These are phyloP conservation scores for Globisporangium orthogonon DNA, from an alignment of 352 stramenopile species.

Conservation along the genomic window DNA sequence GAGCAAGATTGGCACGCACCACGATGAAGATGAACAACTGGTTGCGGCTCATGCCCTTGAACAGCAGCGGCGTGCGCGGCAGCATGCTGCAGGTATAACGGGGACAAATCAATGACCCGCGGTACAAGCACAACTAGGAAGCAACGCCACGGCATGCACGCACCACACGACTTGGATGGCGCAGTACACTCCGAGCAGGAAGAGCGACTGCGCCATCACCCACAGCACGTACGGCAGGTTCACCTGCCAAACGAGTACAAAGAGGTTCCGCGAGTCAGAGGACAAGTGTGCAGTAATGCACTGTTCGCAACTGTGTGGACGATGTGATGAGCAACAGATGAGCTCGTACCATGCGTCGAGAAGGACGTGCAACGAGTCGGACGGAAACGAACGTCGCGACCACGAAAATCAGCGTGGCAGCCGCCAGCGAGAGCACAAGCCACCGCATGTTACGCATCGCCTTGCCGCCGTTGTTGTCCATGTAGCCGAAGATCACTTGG, in stretches of 20 bases:
- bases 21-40: constrained; percentile 83
- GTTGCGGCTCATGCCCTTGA: constrained; percentile 70
- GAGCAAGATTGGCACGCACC: constrained; percentile 20
- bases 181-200: constrained; percentile 50
- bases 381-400: constrained; percentile 53
- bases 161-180: constrained; percentile 61
- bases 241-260: constrained; percentile 21
- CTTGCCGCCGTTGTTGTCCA: constrained; percentile 52
- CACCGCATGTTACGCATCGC: constrained; percentile 58
- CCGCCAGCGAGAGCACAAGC: constrained; percentile 38
- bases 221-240: constrained; percentile 80
- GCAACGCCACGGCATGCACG: constrained; percentile 3
- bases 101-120: too few species aligned
- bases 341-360: constrained; percentile 55
- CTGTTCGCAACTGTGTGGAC: neutral
- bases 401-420: constrained; percentile 32
- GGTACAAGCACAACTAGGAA: too few species aligned
- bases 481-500: constrained; percentile 59
- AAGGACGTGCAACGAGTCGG: constrained; percentile 49
- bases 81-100: constrained; percentile 31
- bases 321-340: neutral
- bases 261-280: constrained; percentile 4
- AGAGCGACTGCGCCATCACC: constrained; percentile 58
- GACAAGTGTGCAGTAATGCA: neutral
- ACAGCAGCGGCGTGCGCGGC: constrained; percentile 57